Percentiles rank a stretch among this genome's conserved stretches.
These are phyloP conservation scores for Nicotiana knightiana DNA, from an alignment of 257 asterid species.

Conservation along the genomic window DNA sequence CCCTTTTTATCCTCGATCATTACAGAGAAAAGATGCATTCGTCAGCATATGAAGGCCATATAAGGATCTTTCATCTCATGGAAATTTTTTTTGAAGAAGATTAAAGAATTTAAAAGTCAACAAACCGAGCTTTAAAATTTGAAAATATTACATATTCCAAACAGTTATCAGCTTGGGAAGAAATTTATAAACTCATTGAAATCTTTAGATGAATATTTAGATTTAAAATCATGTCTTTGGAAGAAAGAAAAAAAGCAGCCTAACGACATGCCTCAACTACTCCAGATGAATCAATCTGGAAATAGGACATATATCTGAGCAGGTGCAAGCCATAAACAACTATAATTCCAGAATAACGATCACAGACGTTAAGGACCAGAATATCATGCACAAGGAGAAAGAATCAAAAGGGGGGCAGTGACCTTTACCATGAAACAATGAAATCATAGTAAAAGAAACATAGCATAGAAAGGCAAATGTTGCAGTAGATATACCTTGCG, in stretches of 20 bases:
- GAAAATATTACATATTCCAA: background rate
- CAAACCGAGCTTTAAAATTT: background rate
- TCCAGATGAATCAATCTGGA: background rate
- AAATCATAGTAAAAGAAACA: background rate
- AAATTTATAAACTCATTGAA: background rate
- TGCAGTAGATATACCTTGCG: slow-evolving; percentile 45
- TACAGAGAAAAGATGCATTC: background rate
- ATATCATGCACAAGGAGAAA: background rate
- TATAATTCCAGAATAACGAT: background rate
- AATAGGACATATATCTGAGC: background rate
- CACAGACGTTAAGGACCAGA: background rate
- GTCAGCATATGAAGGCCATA: background rate
- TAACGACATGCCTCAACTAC: background rate
- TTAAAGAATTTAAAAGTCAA: background rate
- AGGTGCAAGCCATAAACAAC: background rate
- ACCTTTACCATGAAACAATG: background rate
- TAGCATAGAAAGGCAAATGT: background rate
- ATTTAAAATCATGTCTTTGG: background rate
- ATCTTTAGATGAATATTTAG: background rate
- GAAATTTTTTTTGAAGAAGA: background rate
- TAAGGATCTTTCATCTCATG: background rate
- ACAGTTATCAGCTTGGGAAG: background rate
- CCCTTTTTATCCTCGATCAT: background rate
- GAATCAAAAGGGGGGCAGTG: background rate
- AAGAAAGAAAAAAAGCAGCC: background rate